Evolutionary conservation across 495 filamentous ascomycete genomes (phyloP), one percentile per base, ranked within the genome.

Genomic region (Xylaria telfairii): DNA sequence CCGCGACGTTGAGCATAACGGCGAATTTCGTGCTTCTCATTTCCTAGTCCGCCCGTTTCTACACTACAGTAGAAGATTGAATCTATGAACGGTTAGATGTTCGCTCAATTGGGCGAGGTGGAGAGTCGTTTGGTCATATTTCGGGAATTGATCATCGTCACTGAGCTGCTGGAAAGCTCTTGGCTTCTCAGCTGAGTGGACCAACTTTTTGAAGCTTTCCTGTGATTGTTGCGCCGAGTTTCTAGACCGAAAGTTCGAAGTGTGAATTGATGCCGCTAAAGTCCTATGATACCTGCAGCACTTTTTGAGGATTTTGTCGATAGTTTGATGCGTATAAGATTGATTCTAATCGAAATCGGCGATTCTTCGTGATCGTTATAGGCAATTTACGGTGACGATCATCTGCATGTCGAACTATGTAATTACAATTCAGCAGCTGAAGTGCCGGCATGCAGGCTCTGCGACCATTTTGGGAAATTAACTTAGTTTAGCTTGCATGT

Each of bases 261-360:
- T 8, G 2, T 13, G 12, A 37, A 8, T 15, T 24, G 1, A 61
- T 28, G 21, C n/a, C 10, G 37, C n/a, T 24, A 30, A 42, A 0
- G 26, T 61, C n/a, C 12, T 46, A 30, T 15, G 6, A 51, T 30
- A 21, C 13, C 44, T 21, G 30, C 17, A 37, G 2, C 7, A 13
- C 30, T 26, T 28, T 19, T 37, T 24, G 37, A 15, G 30, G 19
- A 32, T 13, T 17, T 7, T 37, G 42, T 65, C 62, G 30, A 65
- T 65, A 65, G 62, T 65, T 21, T 32, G 30, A 65, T 65, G 62
- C 62, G 62, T 37, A 51, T 42, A 21, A 49, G 19, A 65, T 65
- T 65, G 60, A 51, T 1, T 49, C 15, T n/a, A 9, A 13, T 34
- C 24, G 44, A 32, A 51, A 44, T 65, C 62, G 44, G n/a, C 62